Conservation (phyloP, 2,329 filamentous ascomycete genomes). For the Ophiocordyceps camponoti-leonardi region DNA sequence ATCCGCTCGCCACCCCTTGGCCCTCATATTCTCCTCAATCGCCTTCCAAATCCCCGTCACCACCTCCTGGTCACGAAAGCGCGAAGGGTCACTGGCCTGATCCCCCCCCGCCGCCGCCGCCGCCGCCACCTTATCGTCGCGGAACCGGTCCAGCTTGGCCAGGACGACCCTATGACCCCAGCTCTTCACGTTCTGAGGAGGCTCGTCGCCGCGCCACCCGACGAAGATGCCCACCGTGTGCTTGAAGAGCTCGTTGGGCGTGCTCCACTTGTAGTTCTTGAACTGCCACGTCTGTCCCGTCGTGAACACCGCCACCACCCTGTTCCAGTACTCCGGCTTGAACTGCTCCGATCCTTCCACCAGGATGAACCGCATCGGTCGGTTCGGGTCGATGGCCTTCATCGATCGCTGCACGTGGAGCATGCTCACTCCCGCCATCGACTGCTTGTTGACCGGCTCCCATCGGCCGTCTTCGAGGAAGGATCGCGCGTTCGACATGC, state of each 20-base stretch:
- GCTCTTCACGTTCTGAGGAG: conserved; percentile 59
- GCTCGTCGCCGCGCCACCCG: conserved; percentile 73
- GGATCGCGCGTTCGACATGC: conserved; percentile 87
- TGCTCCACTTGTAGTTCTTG: conserved; percentile 93
- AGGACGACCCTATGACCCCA: conserved; percentile 77
- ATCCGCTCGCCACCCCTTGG: conserved; percentile 66
- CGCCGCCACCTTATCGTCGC: not conserved
- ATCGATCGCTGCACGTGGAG: conserved; percentile 70
- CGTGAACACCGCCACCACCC: conserved; percentile 91
- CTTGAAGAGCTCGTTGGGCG: conserved; percentile 73
- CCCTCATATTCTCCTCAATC: conserved; percentile 76
- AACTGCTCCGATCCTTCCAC: conserved; percentile 89
- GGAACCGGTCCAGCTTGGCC: conserved; percentile 66
- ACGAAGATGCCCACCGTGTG: conserved; percentile 79
- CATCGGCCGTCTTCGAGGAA: conserved; percentile 65
- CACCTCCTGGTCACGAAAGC: conserved; percentile 80
- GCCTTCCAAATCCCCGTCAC: conserved; percentile 85
- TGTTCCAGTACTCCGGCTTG: conserved; percentile 94
- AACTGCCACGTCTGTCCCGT: conserved; percentile 98
- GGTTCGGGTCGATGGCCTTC: conserved; percentile 49
- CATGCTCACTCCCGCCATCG: conserved; percentile 40
- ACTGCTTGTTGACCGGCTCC: not conserved
- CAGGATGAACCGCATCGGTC: conserved; percentile 81
- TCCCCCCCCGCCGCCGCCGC: conserved; percentile 36
- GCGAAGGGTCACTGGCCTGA: conserved; percentile 31